These are phyloP conservation scores for Penicillium manginii DNA, from an alignment of 495 filamentous ascomycete genomes.

Conservation along the genomic window DNA sequence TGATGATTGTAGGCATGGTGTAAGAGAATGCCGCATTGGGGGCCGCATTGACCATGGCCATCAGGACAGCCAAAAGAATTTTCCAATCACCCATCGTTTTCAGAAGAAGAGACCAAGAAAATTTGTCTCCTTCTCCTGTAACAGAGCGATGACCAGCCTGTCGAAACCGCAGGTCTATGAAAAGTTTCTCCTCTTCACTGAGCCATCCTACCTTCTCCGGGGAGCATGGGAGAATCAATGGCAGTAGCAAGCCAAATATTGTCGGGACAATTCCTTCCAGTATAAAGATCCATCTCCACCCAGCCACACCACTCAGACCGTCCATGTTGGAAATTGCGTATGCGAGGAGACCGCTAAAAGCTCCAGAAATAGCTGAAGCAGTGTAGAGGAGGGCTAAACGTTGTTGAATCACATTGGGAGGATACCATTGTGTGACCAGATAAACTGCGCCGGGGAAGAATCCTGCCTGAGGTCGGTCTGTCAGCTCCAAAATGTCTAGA, in stretches of 20 bases:
- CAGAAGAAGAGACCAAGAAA: slow-evolving; percentile 6
- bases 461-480: slow-evolving; percentile 33
- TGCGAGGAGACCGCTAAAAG: slow-evolving; percentile 55
- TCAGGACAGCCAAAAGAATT: slow-evolving; percentile 11
- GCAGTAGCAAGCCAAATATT: slow-evolving; percentile 43
- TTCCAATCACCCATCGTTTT: slow-evolving; percentile 16
- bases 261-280: slow-evolving; percentile 55
- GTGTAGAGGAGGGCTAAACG: slow-evolving; percentile 56
- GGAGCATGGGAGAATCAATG: slow-evolving; percentile 26
- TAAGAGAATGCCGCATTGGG: slow-evolving; percentile 50
- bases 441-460: slow-evolving; percentile 57
- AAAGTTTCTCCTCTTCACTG: neutral
- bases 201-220: neutral
- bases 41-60: slow-evolving; percentile 51
- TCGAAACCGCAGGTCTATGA: neutral
- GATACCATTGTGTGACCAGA: slow-evolving; percentile 56
- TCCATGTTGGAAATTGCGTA: slow-evolving; percentile 51
- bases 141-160: neutral
- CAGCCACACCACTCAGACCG: slow-evolving; percentile 38
- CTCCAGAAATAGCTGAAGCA: slow-evolving; percentile 53
- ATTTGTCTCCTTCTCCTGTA: slow-evolving; percentile 4
- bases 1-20: slow-evolving; percentile 54
- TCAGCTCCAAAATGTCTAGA: neutral
- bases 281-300: slow-evolving; percentile 60
- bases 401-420: slow-evolving; percentile 52